Percentiles rank a stretch among this genome's conserved stretches.
Evolutionary conservation across 2,329 filamentous ascomycete genomes (phyloP).

Genomic region (Pleurostoma richardsiae): DNA sequence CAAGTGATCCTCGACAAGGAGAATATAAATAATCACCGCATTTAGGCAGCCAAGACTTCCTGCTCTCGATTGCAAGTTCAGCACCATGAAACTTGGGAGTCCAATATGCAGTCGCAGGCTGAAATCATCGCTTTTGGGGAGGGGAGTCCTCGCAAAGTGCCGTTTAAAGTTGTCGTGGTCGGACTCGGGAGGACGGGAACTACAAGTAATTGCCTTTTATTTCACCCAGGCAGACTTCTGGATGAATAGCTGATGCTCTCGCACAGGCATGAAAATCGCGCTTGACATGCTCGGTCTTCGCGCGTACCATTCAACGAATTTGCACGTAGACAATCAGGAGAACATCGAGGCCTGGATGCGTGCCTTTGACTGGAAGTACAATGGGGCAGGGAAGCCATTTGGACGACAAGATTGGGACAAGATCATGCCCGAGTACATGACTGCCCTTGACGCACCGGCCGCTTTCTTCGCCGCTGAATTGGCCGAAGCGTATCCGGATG

Average conservation of each 20-base stretch:
- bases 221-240: background rate
- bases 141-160: background rate
- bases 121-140: background rate
- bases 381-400: background rate
- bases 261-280: slow-evolving; percentile 10
- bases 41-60: no score
- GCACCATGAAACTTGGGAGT: background rate
- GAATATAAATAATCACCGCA: no score
- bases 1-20: no score
- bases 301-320: slow-evolving; percentile 7
- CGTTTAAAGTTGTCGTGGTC: slow-evolving; percentile 10
- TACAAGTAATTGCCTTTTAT: slow-evolving; percentile 5
- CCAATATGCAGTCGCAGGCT: background rate
- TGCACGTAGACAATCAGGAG: slow-evolving; percentile 10
- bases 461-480: slow-evolving; percentile 12
- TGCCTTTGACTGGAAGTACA: background rate
- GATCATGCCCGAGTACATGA: slow-evolving; percentile 7
- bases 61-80: no score
- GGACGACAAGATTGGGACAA: slow-evolving; percentile 6
- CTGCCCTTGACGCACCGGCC: slow-evolving; percentile 8
- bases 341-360: background rate
- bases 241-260: background rate
- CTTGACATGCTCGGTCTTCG: slow-evolving; percentile 2
- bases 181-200: slow-evolving; percentile 11
- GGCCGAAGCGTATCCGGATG: slow-evolving; percentile 10